These are phyloP conservation scores for Tricholoma bakamatsutake DNA, from an alignment of 768 basidiomycete genomes.

Conservation along the genomic window DNA sequence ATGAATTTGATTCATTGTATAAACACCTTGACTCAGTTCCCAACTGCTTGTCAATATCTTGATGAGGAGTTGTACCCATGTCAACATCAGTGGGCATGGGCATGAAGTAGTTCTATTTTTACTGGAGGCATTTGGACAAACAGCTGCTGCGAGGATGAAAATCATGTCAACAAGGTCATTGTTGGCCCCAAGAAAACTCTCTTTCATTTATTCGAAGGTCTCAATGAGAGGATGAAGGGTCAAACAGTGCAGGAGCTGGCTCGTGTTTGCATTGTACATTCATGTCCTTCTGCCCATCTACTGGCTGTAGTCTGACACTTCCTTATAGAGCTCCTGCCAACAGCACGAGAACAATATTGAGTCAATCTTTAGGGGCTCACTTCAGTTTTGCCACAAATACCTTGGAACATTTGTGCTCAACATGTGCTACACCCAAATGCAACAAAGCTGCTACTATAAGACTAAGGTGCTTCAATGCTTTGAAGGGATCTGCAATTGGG, in stretches of 20 bases:
- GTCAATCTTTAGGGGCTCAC: slow-evolving; percentile 16
- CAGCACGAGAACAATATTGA: slow-evolving; percentile 21
- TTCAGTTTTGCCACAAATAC: slow-evolving; percentile 16
- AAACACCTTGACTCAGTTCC: slow-evolving; percentile 10
- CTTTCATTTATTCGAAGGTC: slow-evolving; percentile 15
- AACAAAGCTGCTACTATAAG: slow-evolving; percentile 22
- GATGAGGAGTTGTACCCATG: slow-evolving; percentile 22
- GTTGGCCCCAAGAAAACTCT: slow-evolving; percentile 17
- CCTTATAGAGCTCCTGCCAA: slow-evolving; percentile 16
- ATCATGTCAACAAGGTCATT: slow-evolving; percentile 18
- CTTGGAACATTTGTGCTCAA: slow-evolving; percentile 26
- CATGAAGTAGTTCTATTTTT: slow-evolving; percentile 22
- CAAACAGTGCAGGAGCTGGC: slow-evolving; percentile 15
- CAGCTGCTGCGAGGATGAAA: slow-evolving; percentile 24
- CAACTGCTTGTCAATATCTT: slow-evolving; percentile 19
- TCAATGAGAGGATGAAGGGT: slow-evolving; percentile 15
- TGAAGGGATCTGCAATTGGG: slow-evolving; percentile 20
- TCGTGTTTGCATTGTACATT: slow-evolving; percentile 10
- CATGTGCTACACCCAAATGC: slow-evolving; percentile 24
- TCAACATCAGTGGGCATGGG: slow-evolving; percentile 29
- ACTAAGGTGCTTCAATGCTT: slow-evolving; percentile 18
- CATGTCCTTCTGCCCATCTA: slow-evolving; percentile 7
- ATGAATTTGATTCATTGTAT: slow-evolving; percentile 22
- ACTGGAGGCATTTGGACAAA: slow-evolving; percentile 29
- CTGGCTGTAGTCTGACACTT: slow-evolving; percentile 6